A percentile compares a stretch with the other conserved stretches of the same genome.
phyloP scores from a whole-genome alignment of 1,139 yeast genomes.

The Meyerozyma carpophila region DNA sequence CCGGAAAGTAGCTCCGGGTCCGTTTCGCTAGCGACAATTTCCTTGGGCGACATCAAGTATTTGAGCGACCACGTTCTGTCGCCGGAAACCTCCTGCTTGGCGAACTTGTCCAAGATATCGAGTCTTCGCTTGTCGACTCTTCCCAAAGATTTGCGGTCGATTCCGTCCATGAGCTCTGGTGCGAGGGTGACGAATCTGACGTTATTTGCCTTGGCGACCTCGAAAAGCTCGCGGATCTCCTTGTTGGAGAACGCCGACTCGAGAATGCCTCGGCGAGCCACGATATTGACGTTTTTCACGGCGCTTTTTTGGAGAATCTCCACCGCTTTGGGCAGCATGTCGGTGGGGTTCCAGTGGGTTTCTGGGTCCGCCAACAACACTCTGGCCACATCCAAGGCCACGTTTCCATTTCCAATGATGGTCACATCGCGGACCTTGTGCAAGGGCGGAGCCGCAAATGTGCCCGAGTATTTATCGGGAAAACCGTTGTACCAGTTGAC shows the following conservation, averaged over 20 bases:
- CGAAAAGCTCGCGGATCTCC: constrained; percentile 81
- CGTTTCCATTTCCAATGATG: constrained; percentile 95
- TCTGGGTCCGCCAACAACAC: constrained; percentile 57
- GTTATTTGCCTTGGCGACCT: constrained; percentile 44
- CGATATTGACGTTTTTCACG: constrained; percentile 61
- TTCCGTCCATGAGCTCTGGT: constrained; percentile 33
- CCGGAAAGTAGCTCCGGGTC: constrained; percentile 35
- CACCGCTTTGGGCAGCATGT: constrained; percentile 63
- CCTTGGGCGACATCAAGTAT: constrained; percentile 63
- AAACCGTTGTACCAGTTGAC: constrained; percentile 97
- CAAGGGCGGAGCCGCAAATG: constrained; percentile 45
- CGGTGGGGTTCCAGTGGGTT: constrained; percentile 62
- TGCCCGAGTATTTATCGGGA: constrained; percentile 44
- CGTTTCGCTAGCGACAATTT: constrained; percentile 33
- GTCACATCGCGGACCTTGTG: constrained; percentile 60
- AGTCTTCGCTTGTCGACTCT: constrained; percentile 69
- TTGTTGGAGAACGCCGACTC: constrained; percentile 90
- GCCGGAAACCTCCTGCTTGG: constrained; percentile 16
- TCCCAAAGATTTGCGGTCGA: constrained; percentile 42
- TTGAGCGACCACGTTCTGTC: constrained; percentile 61
- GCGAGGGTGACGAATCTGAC: constrained; percentile 53
- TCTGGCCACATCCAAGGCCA: constrained; percentile 90
- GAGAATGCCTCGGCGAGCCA: constrained; percentile 79
- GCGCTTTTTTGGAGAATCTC: constrained; percentile 43
- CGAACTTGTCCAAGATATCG: constrained; percentile 54